Evolutionary conservation across 805 yeast species (phyloP).

Genomic region (Nakazawaea molendinolei): DNA sequence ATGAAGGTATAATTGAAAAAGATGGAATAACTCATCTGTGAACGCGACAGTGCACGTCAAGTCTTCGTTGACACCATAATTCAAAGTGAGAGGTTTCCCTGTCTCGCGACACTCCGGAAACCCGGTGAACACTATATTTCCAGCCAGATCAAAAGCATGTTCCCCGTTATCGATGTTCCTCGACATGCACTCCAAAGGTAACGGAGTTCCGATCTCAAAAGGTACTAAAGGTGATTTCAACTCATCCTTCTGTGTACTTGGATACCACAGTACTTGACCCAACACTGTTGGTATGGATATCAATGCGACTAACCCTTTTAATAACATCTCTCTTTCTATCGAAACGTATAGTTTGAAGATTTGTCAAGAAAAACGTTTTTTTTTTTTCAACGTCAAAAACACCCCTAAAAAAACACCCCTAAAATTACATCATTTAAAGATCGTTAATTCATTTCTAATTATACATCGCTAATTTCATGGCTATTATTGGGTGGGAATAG

Average conservation of each 20-base stretch:
- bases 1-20: conserved; percentile 70
- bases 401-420: too few species aligned
- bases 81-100: conserved; percentile 47
- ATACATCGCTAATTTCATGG: too few species aligned
- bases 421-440: too few species aligned
- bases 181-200: conserved; percentile 53
- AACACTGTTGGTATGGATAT: neutral
- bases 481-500: too few species aligned
- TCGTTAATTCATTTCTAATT: too few species aligned
- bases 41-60: conserved; percentile 55
- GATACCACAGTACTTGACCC: conserved; percentile 6
- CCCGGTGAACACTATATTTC: conserved; percentile 46
- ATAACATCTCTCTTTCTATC: too few species aligned
- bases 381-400: too few species aligned
- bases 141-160: conserved; percentile 61
- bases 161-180: conserved; percentile 73
- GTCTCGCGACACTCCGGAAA: conserved; percentile 66
- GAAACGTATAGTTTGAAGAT: too few species aligned
- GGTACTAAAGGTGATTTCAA: neutral
- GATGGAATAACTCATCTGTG: conserved; percentile 60
- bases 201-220: conserved; percentile 28
- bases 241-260: conserved; percentile 4
- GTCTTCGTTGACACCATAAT: conserved; percentile 45
- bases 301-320: too few species aligned
- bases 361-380: too few species aligned